Percentiles rank a stretch among this genome's conserved stretches.
These are phyloP conservation scores for Mycena floridula DNA, from an alignment of 768 basidiomycete genomes.

Conservation along the genomic window DNA sequence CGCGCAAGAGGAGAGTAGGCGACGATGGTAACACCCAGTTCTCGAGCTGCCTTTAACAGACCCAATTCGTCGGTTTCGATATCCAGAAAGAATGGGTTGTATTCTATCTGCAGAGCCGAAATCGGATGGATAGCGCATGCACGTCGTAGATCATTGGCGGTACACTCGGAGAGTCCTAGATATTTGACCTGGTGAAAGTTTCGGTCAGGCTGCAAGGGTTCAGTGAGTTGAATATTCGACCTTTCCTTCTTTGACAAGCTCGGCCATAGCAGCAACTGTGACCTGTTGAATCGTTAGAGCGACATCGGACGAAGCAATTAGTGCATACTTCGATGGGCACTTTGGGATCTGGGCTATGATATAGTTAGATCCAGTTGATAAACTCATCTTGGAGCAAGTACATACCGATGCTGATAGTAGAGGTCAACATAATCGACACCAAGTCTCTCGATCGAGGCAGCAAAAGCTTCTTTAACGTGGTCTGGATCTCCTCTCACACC, in stretches of 20 bases:
- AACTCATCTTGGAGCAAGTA: not conserved
- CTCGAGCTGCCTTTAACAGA: conserved; percentile 18
- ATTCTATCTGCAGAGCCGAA: conserved; percentile 26
- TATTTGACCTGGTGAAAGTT: conserved; percentile 23
- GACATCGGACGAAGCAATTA: conserved; percentile 7
- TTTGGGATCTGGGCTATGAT: conserved; percentile 12
- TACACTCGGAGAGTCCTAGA: conserved; percentile 30
- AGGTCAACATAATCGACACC: conserved; percentile 18
- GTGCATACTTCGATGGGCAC: conserved; percentile 20
- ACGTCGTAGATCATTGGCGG: conserved; percentile 19
- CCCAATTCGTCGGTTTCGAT: conserved; percentile 15
- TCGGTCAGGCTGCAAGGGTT: conserved; percentile 6
- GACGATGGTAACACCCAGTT: conserved; percentile 24
- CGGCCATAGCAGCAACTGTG: conserved; percentile 2
- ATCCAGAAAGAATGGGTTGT: conserved; percentile 17
- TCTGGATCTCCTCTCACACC: conserved; percentile 6
- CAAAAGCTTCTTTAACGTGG: not conserved
- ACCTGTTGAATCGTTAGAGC: conserved; percentile 3
- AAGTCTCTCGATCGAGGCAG: not conserved
- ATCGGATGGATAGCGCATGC: conserved; percentile 22
- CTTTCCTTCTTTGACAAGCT: conserved; percentile 3
- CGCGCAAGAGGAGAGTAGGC: conserved; percentile 28
- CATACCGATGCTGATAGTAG: conserved; percentile 22
- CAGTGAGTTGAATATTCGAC: not conserved
- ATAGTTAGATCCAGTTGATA: conserved; percentile 8